phyloP scores from a whole-genome alignment of 768 basidiomycete species.

The Boletellus ananiceps region DNA sequence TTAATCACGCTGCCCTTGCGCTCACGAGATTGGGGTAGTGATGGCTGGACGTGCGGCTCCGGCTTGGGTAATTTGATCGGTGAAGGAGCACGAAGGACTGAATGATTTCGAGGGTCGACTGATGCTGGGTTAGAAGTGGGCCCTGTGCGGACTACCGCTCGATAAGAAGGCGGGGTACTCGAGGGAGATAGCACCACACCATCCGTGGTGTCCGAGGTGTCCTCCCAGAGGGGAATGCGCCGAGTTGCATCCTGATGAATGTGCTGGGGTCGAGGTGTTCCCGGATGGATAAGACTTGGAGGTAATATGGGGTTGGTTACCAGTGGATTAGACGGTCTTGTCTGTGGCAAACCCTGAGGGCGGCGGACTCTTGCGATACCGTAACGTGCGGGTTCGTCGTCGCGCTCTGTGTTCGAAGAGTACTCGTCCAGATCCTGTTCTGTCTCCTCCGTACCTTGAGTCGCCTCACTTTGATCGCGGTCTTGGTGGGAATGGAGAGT shows the following conservation, averaged over 20 bases:
- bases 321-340: constrained; percentile 7
- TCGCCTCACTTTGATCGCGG: constrained; percentile 24
- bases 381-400: constrained; percentile 14
- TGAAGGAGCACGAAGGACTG: constrained; percentile 19
- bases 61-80: constrained; percentile 30
- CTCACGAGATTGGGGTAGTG: constrained; percentile 29
- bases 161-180: constrained; percentile 48
- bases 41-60: constrained; percentile 15
- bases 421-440: constrained; percentile 10
- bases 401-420: constrained; percentile 21
- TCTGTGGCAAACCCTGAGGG: constrained; percentile 6
- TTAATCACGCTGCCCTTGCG: constrained; percentile 51
- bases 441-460: constrained; percentile 17
- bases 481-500: constrained; percentile 43
- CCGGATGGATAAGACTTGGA: constrained; percentile 23
- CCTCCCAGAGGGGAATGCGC: constrained; percentile 31
- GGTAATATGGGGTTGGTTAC: constrained; percentile 26
- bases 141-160: constrained; percentile 35
- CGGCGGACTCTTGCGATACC: constrained; percentile 6
- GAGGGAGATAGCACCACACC: constrained; percentile 32
- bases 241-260: constrained; percentile 8
- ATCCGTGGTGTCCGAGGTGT: constrained; percentile 35
- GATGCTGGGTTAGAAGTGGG: constrained; percentile 14
- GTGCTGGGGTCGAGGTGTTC: constrained; percentile 28
- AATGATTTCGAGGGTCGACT: constrained; percentile 11